Percentiles rank a stretch among this genome's conserved stretches.
These are phyloP conservation scores for Exophiala xenobiotica DNA, from an alignment of 2,329 filamentous ascomycete genomes.

Conservation along the genomic window DNA sequence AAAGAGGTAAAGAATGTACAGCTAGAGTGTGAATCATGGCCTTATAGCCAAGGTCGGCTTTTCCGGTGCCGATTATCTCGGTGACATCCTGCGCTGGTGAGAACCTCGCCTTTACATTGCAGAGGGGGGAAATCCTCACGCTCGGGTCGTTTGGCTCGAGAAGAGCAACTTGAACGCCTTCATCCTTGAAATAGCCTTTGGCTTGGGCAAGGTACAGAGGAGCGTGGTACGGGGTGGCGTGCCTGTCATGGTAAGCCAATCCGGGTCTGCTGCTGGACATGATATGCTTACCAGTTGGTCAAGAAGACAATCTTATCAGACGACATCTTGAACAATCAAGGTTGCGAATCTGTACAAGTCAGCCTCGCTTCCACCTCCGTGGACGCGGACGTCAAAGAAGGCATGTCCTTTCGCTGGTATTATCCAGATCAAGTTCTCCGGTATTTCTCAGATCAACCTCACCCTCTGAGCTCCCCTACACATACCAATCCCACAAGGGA, in stretches of 20 bases:
- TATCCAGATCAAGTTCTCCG: conserved; percentile 29
- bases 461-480: background rate
- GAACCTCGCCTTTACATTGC: background rate
- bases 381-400: conserved; percentile 7
- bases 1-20: conserved; percentile 41
- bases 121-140: conserved; percentile 10
- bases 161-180: conserved; percentile 74
- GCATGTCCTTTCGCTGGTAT: conserved; percentile 30
- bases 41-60: conserved; percentile 77
- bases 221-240: conserved; percentile 77
- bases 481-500: too few relatives aligned
- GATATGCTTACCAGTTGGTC: conserved; percentile 70
- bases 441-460: conserved; percentile 27
- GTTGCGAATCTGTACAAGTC: background rate
- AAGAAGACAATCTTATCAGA: conserved; percentile 84
- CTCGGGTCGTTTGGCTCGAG: conserved; percentile 77
- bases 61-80: conserved; percentile 74
- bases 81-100: conserved; percentile 61
- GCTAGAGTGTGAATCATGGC: conserved; percentile 82
- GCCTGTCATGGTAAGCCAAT: conserved; percentile 55
- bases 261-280: too few relatives aligned
- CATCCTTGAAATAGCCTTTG: conserved; percentile 71
- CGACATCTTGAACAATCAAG: conserved; percentile 57
- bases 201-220: conserved; percentile 74
- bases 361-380: background rate